phyloP scores from a whole-genome alignment of 108 stramenopile species.

The Nitzschia palea region DNA sequence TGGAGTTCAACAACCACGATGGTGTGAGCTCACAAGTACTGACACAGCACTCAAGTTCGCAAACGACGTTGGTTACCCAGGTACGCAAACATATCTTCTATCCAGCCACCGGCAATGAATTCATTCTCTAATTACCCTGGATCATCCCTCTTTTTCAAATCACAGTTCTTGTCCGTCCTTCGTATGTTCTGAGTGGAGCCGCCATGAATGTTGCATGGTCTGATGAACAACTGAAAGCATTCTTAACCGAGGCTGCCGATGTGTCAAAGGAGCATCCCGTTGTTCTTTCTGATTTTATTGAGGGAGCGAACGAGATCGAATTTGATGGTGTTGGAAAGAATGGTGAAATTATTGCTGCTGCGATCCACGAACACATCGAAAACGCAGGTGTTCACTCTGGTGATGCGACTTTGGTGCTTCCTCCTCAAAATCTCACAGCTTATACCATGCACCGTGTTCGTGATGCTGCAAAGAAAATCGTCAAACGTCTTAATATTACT shows the following conservation, averaged over 20 bases:
- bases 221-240: constrained; percentile 88
- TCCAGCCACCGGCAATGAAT: too few relatives aligned
- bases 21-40: constrained; percentile 90
- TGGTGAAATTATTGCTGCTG: constrained; percentile 93
- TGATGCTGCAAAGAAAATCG: constrained; percentile 89
- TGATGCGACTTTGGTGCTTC: constrained; percentile 93
- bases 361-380: constrained; percentile 98
- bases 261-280: constrained; percentile 97
- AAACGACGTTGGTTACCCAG: constrained; percentile 84
- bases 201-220: constrained; percentile 97
- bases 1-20: constrained; percentile 94
- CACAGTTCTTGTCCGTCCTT: constrained; percentile 94
- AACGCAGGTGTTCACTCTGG: constrained; percentile 98
- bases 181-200: constrained; percentile 97
- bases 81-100: too few relatives aligned
- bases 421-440: constrained; percentile 85
- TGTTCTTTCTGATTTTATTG: constrained; percentile 96
- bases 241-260: constrained; percentile 88
- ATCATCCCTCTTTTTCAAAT: constrained; percentile 7
- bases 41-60: constrained; percentile 91
- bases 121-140: too few relatives aligned
- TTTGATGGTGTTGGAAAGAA: constrained; percentile 96
- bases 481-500: constrained; percentile 93
- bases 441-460: constrained; percentile 82
- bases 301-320: constrained; percentile 95